Conservation (phyloP, 371 early-diverging fungal species). For the Batkoa obscura region DNA sequence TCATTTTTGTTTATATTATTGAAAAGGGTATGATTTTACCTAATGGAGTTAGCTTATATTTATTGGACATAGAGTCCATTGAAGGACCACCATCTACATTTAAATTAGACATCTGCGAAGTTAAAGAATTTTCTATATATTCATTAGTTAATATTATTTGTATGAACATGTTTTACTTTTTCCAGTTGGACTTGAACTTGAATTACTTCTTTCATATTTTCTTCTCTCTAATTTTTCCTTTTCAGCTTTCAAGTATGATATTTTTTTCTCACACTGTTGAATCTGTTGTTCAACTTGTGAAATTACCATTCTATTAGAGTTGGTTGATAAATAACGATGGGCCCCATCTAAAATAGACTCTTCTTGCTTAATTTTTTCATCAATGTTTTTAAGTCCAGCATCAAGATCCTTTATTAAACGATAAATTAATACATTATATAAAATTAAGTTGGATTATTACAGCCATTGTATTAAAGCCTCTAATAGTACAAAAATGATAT, state of each 20-base stretch:
- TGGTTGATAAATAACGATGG: background rate
- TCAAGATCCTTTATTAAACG: constrained; percentile 5
- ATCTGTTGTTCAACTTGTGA: background rate
- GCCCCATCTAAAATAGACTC: background rate
- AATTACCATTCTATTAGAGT: background rate
- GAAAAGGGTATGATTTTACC: no score
- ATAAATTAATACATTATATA: no score
- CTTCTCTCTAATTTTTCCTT: background rate
- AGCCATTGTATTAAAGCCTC: no score
- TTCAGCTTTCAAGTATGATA: background rate
- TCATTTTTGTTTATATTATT: no score
- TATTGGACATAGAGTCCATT: no score
- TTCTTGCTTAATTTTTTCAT: background rate
- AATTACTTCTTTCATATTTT: background rate
- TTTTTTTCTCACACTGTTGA: constrained; percentile 1
- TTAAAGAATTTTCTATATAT: no score
- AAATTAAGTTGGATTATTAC: no score
- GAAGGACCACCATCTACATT: no score
- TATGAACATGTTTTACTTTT: background rate
- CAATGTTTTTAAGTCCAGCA: background rate
- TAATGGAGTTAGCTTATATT: background rate
- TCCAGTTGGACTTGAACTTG: background rate
- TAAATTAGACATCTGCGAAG: no score
- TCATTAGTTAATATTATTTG: no score
- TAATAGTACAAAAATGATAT: no score